Evolutionary conservation across 1,284 basidiomycete genomes (phyloP), one percentile per base, ranked within the genome.

Genomic region (Cryptococcus maquisensis): DNA sequence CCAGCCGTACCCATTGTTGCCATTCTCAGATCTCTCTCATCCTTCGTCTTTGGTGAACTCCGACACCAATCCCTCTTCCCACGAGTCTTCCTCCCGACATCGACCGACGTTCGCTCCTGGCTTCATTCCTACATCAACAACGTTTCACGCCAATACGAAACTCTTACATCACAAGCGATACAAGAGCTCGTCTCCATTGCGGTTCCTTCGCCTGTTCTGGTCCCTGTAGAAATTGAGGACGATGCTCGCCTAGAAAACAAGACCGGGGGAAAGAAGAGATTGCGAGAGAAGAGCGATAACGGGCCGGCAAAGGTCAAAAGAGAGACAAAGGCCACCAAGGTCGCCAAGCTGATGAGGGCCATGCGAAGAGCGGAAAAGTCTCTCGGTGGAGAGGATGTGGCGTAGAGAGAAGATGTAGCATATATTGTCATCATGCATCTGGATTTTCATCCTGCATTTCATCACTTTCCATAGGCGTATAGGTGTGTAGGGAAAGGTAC

Each of bases 321-420:
- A 15, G 65, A 63, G 37, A 60, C 48, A 47, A 71, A 69, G 54
- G 57, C 60, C 8, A 47, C 51, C 1, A 71, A 71, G 60, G 67
- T 60, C 43, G 62, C 61, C 2, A 61, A 59, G 49, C 39, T 72
- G 41, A 51, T 67, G 21, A 58, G 51, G 24, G 61, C 58, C 4
- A 52, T 70, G 24, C 20, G 23, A 24, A 44, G 23, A 44, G 42
- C 23, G 8, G 42, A 44, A 24, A 44, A 24, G 15, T 21, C 42
- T 15, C 23, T 44, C 15, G 23, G 42, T 16, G 24, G 23, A 16
- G 15, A 24, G 20, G 42, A 44, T 12, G 28, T 32, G 10, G 28
- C 28, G 28, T 32, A 32, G 28, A 32, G 28, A 32, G 28, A 32
- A 32, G 28, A 8, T 32, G 28, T 32, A 32, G 28, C 28, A 32